These are phyloP conservation scores for Gracilaria caudata DNA, from an alignment of 23 red algal genomes.

Conservation along the genomic window DNA sequence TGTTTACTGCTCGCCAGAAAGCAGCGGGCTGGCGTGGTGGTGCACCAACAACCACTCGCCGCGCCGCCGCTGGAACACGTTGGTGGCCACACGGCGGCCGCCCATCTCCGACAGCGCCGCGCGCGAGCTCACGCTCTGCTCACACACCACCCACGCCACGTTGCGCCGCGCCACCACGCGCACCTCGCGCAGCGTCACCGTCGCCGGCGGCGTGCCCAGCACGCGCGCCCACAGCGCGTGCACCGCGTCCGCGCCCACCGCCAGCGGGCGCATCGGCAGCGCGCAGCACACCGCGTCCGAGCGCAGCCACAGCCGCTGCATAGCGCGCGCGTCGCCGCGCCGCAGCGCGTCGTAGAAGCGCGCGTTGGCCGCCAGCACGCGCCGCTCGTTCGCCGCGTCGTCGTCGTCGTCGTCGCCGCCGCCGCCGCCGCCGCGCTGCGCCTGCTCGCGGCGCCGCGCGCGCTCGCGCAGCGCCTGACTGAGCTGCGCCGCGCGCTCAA, in stretches of 20 bases:
- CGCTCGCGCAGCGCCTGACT: not conserved
- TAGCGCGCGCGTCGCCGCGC: slow-evolving; percentile 15
- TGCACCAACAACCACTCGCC: slow-evolving; percentile 59
- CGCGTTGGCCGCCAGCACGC: slow-evolving; percentile 47
- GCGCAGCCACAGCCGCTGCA: slow-evolving; percentile 27
- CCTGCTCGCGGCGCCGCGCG: not conserved
- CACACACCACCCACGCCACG: slow-evolving; percentile 52
- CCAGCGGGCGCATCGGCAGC: slow-evolving; percentile 20
- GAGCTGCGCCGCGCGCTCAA: not conserved
- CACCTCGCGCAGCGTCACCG: not conserved
- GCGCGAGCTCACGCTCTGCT: slow-evolving; percentile 21
- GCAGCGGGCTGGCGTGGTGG: slow-evolving; percentile 59
- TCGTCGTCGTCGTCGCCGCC: not conserved
- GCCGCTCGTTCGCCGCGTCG: not conserved
- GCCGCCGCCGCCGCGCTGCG: too few relatives aligned
- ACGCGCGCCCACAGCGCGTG: slow-evolving; percentile 26
- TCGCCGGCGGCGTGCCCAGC: slow-evolving; percentile 11
- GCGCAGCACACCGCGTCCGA: slow-evolving; percentile 55
- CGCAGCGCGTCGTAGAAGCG: slow-evolving; percentile 72
- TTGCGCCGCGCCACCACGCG: slow-evolving; percentile 37
- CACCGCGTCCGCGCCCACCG: slow-evolving; percentile 30
- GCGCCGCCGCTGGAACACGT: slow-evolving; percentile 52
- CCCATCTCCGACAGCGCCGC: slow-evolving; percentile 17
- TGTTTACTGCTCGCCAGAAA: not conserved
- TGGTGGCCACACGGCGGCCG: slow-evolving; percentile 56